These are phyloP conservation scores for Heliamphora pulchella DNA, from an alignment of 179 eudicot species.

Conservation along the genomic window DNA sequence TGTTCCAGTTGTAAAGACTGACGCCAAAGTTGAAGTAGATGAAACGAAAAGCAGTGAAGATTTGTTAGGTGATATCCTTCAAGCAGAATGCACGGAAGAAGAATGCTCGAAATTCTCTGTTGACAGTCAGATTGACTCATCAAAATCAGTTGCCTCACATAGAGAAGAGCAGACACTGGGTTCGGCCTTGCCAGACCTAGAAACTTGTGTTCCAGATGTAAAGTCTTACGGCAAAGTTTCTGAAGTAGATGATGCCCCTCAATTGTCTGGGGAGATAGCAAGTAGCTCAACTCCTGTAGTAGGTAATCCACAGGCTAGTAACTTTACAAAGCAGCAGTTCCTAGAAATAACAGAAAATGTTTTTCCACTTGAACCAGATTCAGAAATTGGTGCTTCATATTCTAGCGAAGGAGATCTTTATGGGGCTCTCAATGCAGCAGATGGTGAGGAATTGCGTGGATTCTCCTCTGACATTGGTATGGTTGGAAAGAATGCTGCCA, in stretches of 20 bases:
- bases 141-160: slow-evolving; percentile 16
- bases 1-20: no score
- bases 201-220: slow-evolving; percentile 17
- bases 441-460: slow-evolving; percentile 14
- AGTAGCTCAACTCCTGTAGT: slow-evolving; percentile 14
- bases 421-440: slow-evolving; percentile 13
- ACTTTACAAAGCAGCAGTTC: slow-evolving; percentile 14
- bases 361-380: slow-evolving; percentile 19
- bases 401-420: slow-evolving; percentile 8
- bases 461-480: neutral
- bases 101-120: slow-evolving; percentile 16
- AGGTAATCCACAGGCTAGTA: slow-evolving; percentile 12
- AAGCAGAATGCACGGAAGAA: slow-evolving; percentile 22
- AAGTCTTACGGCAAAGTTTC: slow-evolving; percentile 14
- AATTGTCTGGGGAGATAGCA: slow-evolving; percentile 17
- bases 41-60: slow-evolving; percentile 16
- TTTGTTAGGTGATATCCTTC: slow-evolving; percentile 17
- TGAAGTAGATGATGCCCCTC: slow-evolving; percentile 15
- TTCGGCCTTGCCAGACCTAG: no score
- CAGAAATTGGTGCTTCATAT: slow-evolving; percentile 15
- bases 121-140: slow-evolving; percentile 20
- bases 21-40: no score
- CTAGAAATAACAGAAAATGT: slow-evolving; percentile 19
- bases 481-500: slow-evolving; percentile 18
- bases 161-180: no score